Percentiles rank a stretch among this genome's conserved stretches.
Evolutionary conservation across 2,329 filamentous ascomycete species (phyloP).

Genomic region (Paracoccidioides brasiliensis): DNA sequence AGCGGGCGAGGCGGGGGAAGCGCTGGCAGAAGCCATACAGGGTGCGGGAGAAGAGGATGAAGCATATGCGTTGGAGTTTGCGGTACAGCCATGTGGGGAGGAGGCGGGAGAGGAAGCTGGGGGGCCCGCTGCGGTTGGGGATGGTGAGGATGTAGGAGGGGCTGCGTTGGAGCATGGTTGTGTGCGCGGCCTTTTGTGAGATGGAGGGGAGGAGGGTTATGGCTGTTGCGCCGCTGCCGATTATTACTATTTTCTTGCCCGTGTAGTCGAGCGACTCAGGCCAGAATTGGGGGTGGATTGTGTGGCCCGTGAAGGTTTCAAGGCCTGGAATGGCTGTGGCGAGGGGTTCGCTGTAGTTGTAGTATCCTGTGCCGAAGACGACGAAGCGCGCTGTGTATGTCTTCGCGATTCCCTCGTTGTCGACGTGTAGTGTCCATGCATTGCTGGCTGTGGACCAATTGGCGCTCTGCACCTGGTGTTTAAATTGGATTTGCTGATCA

Average conservation of each 20-base stretch:
- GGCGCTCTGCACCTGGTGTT: conserved; percentile 37
- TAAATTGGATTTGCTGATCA: conserved; percentile 41
- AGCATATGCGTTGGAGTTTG: conserved; percentile 32
- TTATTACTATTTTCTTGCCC: conserved; percentile 55
- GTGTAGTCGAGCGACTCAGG: conserved; percentile 52
- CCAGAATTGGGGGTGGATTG: conserved; percentile 66
- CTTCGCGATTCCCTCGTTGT: conserved; percentile 24
- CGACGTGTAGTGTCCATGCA: conserved; percentile 40
- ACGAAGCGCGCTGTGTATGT: conserved; percentile 33
- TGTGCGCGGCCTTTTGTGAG: conserved; percentile 48
- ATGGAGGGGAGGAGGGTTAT: conserved; percentile 62
- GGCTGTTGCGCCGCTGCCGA: conserved; percentile 69
- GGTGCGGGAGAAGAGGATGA: conserved; percentile 36
- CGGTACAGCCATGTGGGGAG: conserved; percentile 22
- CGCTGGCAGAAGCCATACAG: conserved; percentile 41
- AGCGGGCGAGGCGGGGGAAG: conserved; percentile 40
- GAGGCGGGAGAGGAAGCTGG: conserved; percentile 25
- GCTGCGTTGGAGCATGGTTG: conserved; percentile 72
- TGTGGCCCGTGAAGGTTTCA: conserved; percentile 48
- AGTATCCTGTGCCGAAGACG: conserved; percentile 57
- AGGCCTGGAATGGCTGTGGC: conserved; percentile 52
- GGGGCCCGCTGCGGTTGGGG: conserved; percentile 28
- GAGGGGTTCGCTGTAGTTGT: conserved; percentile 55
- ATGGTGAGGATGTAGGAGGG: conserved; percentile 56
- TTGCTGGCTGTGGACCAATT: conserved; percentile 45